Evolutionary conservation across 2,329 filamentous ascomycete species (phyloP).

Genomic region (Tolypocladium guangdongense): DNA sequence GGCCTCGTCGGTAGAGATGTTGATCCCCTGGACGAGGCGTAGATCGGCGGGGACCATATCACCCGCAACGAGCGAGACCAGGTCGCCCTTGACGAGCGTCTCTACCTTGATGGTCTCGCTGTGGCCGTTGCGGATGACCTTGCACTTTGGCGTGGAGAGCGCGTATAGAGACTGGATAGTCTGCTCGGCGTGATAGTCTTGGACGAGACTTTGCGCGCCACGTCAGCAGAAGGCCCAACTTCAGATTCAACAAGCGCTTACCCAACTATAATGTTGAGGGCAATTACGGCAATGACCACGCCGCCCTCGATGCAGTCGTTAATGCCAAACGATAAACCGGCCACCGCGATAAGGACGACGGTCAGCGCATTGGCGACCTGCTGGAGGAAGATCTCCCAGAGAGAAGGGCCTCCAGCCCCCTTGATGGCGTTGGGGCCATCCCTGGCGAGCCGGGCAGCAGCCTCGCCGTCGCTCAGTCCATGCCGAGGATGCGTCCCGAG

Average conservation of each 20-base stretch:
- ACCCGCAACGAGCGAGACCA: constrained; percentile 51
- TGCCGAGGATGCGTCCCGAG: constrained; percentile 35
- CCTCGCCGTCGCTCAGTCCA: constrained; percentile 54
- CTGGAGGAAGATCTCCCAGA: constrained; percentile 66
- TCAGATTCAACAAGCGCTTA: constrained; percentile 22
- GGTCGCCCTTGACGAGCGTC: constrained; percentile 53
- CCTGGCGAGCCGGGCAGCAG: constrained; percentile 50
- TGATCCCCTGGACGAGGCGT: constrained; percentile 54
- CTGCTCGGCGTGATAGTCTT: constrained; percentile 51
- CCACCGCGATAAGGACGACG: constrained; percentile 63
- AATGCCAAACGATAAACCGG: constrained; percentile 58
- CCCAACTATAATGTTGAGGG: constrained; percentile 58
- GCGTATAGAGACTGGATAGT: constrained; percentile 50
- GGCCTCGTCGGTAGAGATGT: constrained; percentile 66
- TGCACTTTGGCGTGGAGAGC: constrained; percentile 47
- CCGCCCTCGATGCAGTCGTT: constrained; percentile 52
- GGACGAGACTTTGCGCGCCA: constrained; percentile 33
- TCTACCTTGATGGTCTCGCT: constrained; percentile 42
- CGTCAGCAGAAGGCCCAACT: not conserved
- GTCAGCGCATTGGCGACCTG: constrained; percentile 71
- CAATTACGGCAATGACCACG: constrained; percentile 52
- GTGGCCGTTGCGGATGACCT: constrained; percentile 43
- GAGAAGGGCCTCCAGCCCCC: constrained; percentile 58
- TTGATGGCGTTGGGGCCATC: constrained; percentile 63
- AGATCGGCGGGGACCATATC: constrained; percentile 63